Evolutionary conservation across 495 filamentous ascomycete genomes (phyloP), one percentile per base, ranked within the genome.

Genomic region (Poronia punctata): DNA sequence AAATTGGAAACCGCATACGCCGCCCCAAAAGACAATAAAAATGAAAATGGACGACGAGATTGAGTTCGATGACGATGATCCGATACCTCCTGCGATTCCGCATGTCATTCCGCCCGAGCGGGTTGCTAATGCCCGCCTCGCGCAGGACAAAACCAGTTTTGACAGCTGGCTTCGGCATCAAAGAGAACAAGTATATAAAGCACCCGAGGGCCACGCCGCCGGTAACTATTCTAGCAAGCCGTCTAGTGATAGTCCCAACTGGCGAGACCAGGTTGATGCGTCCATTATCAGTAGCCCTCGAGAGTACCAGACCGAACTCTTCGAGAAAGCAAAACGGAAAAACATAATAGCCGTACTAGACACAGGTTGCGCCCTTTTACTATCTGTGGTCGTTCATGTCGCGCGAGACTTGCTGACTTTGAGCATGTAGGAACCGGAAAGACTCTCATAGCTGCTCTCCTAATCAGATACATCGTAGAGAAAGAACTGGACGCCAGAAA

Each of bases 341-440:
- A 98, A 98, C 50, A 89, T 80, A 10, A 94, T 98, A 53, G 92
- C 89, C 2, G 93, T 98, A 9, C 73, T 97, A n/a, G 88, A 95
- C 57, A 96, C 92, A 24, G 89, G 84, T 84, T 11, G 17, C n/a
- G n/a, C n/a, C n/a, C n/a, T n/a, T 32, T 27, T 29, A 23, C 10
- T 14, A 32, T 16, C 4, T 12, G 17, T 18, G 16, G 24, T 22
- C 24, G 3, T 4, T 26, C 24, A 7, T 22, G 10, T 2, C 15
- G 24, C 4, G 20, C 16, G 17, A 46, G 5, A 43, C 36, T n/a
- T 47, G 16, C 38, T 46, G 34, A 54, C 33, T 38, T 3, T 24
- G 32, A n/a, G 16, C 14, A 18, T 26, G n/a, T 38, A 87, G 85
- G 92, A 25, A 88, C 93, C n/a, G 92, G 92, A 11, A 98, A 98